These are phyloP conservation scores for Cephalotrichum gorgonifer DNA, from an alignment of 2,329 filamentous ascomycete species.

Conservation along the genomic window DNA sequence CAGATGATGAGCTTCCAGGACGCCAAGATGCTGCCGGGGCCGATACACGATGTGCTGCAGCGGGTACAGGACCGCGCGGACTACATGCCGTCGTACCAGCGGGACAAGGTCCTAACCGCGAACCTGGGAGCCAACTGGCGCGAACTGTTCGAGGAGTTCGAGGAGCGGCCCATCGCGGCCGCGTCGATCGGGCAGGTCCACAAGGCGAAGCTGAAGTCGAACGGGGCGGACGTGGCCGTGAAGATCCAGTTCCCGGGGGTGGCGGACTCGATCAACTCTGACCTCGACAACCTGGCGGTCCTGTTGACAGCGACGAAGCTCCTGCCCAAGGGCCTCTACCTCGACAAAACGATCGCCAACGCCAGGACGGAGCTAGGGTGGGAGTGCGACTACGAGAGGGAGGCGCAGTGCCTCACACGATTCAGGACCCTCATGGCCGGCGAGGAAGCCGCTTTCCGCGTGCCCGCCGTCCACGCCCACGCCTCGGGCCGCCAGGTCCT, in stretches of 20 bases:
- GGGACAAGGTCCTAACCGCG: slow-evolving; percentile 67
- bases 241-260: slow-evolving; percentile 98
- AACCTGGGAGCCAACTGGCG: slow-evolving; percentile 83
- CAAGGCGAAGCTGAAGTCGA: slow-evolving; percentile 67
- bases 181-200: slow-evolving; percentile 97
- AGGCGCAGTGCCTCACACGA: slow-evolving; percentile 68
- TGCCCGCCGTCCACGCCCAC: slow-evolving; percentile 67
- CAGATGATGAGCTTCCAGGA: slow-evolving; percentile 99
- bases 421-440: slow-evolving; percentile 71
- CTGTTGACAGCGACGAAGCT: slow-evolving; percentile 84
- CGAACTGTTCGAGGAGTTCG: slow-evolving; percentile 71
- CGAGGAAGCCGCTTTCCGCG: slow-evolving; percentile 63
- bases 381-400: slow-evolving; percentile 93
- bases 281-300: slow-evolving; percentile 85
- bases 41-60: slow-evolving; percentile 82
- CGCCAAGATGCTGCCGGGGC: slow-evolving; percentile 80
- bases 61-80: slow-evolving; percentile 93
- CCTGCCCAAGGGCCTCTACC: slow-evolving; percentile 81
- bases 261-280: slow-evolving; percentile 89
- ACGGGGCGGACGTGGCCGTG: slow-evolving; percentile 70
- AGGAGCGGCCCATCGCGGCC: slow-evolving; percentile 85
- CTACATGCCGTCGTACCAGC: slow-evolving; percentile 94
- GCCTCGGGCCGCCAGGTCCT: slow-evolving; percentile 79
- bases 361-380: slow-evolving; percentile 84
- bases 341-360: slow-evolving; percentile 96